phyloP scores from a whole-genome alignment of 2,329 filamentous ascomycete genomes.

The Ophiostoma perfectum region DNA sequence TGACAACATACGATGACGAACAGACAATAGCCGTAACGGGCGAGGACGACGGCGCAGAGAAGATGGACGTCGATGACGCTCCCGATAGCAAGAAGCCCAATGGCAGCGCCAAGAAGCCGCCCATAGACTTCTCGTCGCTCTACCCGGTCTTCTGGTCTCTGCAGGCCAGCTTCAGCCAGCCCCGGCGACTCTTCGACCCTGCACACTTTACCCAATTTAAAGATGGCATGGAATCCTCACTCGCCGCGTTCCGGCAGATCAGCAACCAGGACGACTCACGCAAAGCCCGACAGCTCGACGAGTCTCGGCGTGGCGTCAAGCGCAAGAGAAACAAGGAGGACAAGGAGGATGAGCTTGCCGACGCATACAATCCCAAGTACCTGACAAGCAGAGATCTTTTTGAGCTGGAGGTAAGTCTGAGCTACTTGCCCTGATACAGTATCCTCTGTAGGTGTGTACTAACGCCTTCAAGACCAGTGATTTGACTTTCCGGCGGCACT shows the following conservation, averaged over 20 bases:
- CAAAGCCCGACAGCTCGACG: slow-evolving; percentile 50
- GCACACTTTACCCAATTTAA: slow-evolving; percentile 75
- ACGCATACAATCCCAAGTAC: slow-evolving; percentile 93
- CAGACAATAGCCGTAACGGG: slow-evolving; percentile 22
- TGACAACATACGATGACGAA: slow-evolving; percentile 72
- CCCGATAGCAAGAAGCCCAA: slow-evolving; percentile 28
- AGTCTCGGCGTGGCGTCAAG: slow-evolving; percentile 61
- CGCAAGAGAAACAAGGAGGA: slow-evolving; percentile 56
- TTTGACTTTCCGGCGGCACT: slow-evolving; percentile 86
- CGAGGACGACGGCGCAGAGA: slow-evolving; percentile 28
- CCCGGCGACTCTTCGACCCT: slow-evolving; percentile 71
- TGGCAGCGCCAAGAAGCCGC: slow-evolving; percentile 40
- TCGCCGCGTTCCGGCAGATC: slow-evolving; percentile 49
- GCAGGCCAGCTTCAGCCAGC: slow-evolving; percentile 87
- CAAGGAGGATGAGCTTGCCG: slow-evolving; percentile 53
- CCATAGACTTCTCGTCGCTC: slow-evolving; percentile 47
- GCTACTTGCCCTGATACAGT: background rate
- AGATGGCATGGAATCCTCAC: slow-evolving; percentile 63
- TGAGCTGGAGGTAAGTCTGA: slow-evolving; percentile 62
- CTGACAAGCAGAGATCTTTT: slow-evolving; percentile 96
- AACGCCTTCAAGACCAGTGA: slow-evolving; percentile 62
- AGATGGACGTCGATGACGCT: slow-evolving; percentile 26
- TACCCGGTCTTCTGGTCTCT: slow-evolving; percentile 94
- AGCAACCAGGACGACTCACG: slow-evolving; percentile 45
- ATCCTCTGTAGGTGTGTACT: background rate